Base-by-base conservation (phyloP, 73 alveolate genomes). In the Strombidium stylifer region DNA sequence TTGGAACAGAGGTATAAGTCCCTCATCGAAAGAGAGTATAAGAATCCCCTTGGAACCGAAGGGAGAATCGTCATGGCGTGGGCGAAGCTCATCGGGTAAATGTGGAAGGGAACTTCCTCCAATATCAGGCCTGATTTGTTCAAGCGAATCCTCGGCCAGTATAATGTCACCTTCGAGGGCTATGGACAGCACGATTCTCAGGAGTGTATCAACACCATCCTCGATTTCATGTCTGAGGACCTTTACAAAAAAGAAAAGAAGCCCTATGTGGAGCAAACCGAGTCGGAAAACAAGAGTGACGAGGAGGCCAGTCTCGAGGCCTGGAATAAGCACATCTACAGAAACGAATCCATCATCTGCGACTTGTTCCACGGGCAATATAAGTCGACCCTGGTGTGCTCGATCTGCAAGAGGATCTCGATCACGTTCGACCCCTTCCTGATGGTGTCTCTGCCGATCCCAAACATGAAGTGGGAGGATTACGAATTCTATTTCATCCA, bases 291-390 rank as follows among this genome's bases (percentile, higher is more conserved):
- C 25, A 87, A 84, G 75, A 77, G 91, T 2, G 95, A 92, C 54
- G 91, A 67, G 48, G 92, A 70, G 50, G 86, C 93, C 55, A 85
- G 95, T 8, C 82, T 69, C 48, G 93, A 93, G 67, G 82, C 90
- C 12, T 94, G 99, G 98, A 74, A 69, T 2, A 78, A 72, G n/a
- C 92, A 92, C 66, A 48, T 85, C 12, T 72, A 65, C 65, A 73
- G 94, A 53, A 92, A 94, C 72, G 82, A 93, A 53, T 80, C 96
- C 23, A 88, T 91, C 15, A 81, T 94, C 37, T 96, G 90, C 20
- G 99, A 94, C 74, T 81, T 94, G 44, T 90, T 94, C 86, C 90
- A 90, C 52, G 99, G 99, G 12, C 93, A 92, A 73, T 90, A 85
- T 61, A 89, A 93, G 71, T 92, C 96, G 10, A 81, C 95, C 3